Percentiles rank a stretch among this genome's conserved stretches.
Evolutionary conservation across 768 basidiomycete species (phyloP).

Genomic region (Coprinopsis sp.): DNA sequence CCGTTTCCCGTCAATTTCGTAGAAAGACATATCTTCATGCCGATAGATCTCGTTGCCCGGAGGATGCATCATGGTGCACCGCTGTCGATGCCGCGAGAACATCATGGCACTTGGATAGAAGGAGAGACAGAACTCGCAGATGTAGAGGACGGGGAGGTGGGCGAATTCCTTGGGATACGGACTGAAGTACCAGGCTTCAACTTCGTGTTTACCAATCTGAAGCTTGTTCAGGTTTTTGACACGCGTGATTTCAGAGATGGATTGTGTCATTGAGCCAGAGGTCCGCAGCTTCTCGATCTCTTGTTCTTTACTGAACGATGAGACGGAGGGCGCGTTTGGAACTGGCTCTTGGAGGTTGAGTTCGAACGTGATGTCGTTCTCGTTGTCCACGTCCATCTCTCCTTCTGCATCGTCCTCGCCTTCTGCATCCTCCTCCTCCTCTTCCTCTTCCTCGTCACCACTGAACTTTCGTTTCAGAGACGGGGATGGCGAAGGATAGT

Average conservation of each 20-base stretch:
- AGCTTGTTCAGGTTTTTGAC: conserved; percentile 98
- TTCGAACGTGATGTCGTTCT: conserved; percentile 68
- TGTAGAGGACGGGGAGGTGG: conserved; percentile 89
- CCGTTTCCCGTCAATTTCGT: conserved; percentile 95
- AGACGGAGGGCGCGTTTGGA: conserved; percentile 46
- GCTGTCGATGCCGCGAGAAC: conserved; percentile 85
- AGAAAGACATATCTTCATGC: conserved; percentile 94
- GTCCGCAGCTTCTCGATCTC: conserved; percentile 98
- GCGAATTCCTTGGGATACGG: conserved; percentile 99
- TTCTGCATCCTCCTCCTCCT: conserved; percentile 48
- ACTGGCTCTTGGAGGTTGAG: conserved; percentile 49
- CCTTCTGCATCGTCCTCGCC: conserved; percentile 63
- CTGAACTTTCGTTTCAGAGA: conserved; percentile 63
- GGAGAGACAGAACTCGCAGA: conserved; percentile 97
- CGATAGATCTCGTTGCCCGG: conserved; percentile 99
- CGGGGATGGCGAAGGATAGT: conserved; percentile 53
- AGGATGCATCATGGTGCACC: conserved; percentile 89
- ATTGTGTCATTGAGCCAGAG: conserved; percentile 98
- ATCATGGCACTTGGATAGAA: conserved; percentile 90
- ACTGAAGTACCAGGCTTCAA: conserved; percentile 99
- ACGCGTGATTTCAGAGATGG: conserved; percentile 93
- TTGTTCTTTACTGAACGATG: conserved; percentile 90
- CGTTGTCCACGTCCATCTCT: conserved; percentile 73
- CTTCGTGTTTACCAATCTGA: conserved; percentile 93
- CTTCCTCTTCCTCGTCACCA: conserved; percentile 65